These are phyloP conservation scores for Monosporascus sp. DNA, from an alignment of 2,329 filamentous ascomycete species.

Conservation along the genomic window DNA sequence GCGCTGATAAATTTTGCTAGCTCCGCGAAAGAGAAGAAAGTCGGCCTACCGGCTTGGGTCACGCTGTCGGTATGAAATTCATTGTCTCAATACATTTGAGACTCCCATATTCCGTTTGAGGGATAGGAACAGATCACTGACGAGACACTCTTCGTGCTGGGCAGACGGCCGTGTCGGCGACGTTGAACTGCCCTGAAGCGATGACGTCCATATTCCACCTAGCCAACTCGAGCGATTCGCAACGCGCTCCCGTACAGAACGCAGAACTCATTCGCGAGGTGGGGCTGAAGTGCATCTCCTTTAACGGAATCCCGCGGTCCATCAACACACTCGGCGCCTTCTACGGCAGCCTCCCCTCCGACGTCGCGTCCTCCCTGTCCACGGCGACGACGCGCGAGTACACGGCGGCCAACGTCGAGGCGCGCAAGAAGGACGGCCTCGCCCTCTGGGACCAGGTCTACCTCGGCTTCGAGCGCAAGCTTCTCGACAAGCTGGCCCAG, in stretches of 20 bases:
- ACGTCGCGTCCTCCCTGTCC: conserved; percentile 49
- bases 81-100: too few species aligned
- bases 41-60: conserved; percentile 29
- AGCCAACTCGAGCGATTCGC: conserved; percentile 28
- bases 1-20: conserved; percentile 60
- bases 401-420: conserved; percentile 47
- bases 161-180: conserved; percentile 76
- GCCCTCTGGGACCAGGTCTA: conserved; percentile 74
- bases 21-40: conserved; percentile 52
- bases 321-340: conserved; percentile 80
- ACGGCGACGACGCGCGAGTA: conserved; percentile 51
- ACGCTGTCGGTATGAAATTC: conserved; percentile 26
- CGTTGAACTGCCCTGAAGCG: conserved; percentile 78
- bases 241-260: conserved; percentile 36
- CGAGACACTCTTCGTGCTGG: background rate
- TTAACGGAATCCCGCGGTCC: conserved; percentile 76
- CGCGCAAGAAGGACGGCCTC: conserved; percentile 53
- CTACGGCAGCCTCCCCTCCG: conserved; percentile 53
- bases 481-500: conserved; percentile 64
- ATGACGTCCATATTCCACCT: conserved; percentile 58
- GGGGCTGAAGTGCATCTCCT: conserved; percentile 71
- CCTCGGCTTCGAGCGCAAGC: conserved; percentile 65
- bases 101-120: too few species aligned
- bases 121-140: background rate
- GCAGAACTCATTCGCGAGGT: conserved; percentile 72